Percentiles rank a stretch among this genome's conserved stretches.
phyloP scores from a whole-genome alignment of 495 filamentous ascomycete species.

The Lasiosphaeria ovina region DNA sequence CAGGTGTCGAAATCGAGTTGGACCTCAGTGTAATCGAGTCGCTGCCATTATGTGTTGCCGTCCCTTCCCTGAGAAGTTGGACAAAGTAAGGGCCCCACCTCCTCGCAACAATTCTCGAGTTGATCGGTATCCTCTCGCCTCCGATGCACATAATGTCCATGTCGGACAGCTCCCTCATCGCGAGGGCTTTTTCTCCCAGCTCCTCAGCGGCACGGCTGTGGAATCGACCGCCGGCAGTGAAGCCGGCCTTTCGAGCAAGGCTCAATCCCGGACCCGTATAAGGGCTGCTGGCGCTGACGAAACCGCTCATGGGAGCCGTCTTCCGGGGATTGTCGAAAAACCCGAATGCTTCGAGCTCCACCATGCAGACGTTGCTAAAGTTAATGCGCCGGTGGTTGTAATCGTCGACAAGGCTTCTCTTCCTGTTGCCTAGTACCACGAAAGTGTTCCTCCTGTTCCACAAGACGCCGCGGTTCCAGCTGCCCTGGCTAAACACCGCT shows the following conservation, averaged over 20 bases:
- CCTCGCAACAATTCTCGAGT: constrained; percentile 79
- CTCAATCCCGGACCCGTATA: constrained; percentile 49
- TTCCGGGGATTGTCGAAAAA: constrained; percentile 91
- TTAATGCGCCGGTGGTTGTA: constrained; percentile 98
- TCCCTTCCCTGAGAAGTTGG: constrained; percentile 78
- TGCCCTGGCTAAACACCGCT: constrained; percentile 88
- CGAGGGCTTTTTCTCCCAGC: constrained; percentile 75
- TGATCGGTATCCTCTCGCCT: constrained; percentile 89
- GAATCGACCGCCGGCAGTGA: constrained; percentile 65
- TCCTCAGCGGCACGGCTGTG: constrained; percentile 73
- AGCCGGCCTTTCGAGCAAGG: constrained; percentile 58
- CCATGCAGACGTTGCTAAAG: constrained; percentile 92
- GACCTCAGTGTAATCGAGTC: constrained; percentile 45
- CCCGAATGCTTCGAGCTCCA: constrained; percentile 94
- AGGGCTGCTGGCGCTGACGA: constrained; percentile 75
- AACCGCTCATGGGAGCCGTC: constrained; percentile 72
- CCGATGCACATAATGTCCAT: constrained; percentile 93
- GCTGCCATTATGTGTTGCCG: constrained; percentile 55
- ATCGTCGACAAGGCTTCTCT: constrained; percentile 91
- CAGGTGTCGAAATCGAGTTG: constrained; percentile 38
- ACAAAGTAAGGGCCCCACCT: constrained; percentile 96
- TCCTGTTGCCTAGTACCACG: constrained; percentile 90
- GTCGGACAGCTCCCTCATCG: constrained; percentile 81
- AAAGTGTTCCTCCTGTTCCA: constrained; percentile 93
- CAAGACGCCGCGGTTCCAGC: constrained; percentile 92